Percentiles rank a stretch among this genome's conserved stretches.
Evolutionary conservation across 805 yeast genomes (phyloP).

Genomic region (Lipomyces mesembrius): DNA sequence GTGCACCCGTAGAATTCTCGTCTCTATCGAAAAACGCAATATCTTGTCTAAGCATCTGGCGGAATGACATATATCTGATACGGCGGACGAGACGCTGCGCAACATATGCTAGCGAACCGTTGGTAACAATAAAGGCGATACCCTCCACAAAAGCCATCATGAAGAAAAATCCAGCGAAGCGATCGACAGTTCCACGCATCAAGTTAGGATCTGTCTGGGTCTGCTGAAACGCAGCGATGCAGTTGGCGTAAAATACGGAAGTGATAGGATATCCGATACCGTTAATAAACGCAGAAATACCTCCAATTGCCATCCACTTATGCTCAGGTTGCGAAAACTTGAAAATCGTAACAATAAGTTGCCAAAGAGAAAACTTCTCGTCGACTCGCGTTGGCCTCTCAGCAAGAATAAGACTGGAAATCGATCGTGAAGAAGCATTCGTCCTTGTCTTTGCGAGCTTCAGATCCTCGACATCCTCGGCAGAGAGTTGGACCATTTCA

Average conservation of each 20-base stretch:
- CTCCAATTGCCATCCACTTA: slow-evolving; percentile 30
- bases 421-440: slow-evolving; percentile 40
- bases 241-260: slow-evolving; percentile 48
- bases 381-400: slow-evolving; percentile 11
- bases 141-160: slow-evolving; percentile 36
- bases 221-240: slow-evolving; percentile 43
- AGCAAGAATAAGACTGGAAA: slow-evolving; percentile 29
- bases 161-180: slow-evolving; percentile 38
- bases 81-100: slow-evolving; percentile 38
- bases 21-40: slow-evolving; percentile 41
- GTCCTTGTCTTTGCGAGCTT: slow-evolving; percentile 20
- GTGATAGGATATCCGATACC: slow-evolving; percentile 40
- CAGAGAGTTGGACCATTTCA: not conserved
- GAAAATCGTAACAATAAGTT: slow-evolving; percentile 21
- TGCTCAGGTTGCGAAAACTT: slow-evolving; percentile 34
- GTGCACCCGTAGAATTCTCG: slow-evolving; percentile 41
- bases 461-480: slow-evolving; percentile 10
- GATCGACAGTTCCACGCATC: slow-evolving; percentile 46
- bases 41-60: slow-evolving; percentile 42
- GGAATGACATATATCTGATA: slow-evolving; percentile 38
- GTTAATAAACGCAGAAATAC: slow-evolving; percentile 20
- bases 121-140: slow-evolving; percentile 19
- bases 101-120: slow-evolving; percentile 30
- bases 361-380: slow-evolving; percentile 12
- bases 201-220: slow-evolving; percentile 42